Evolutionary conservation across 2,329 filamentous ascomycete genomes (phyloP), one percentile per base, ranked within the genome.

Genomic region (Rhinocladiella similis): DNA sequence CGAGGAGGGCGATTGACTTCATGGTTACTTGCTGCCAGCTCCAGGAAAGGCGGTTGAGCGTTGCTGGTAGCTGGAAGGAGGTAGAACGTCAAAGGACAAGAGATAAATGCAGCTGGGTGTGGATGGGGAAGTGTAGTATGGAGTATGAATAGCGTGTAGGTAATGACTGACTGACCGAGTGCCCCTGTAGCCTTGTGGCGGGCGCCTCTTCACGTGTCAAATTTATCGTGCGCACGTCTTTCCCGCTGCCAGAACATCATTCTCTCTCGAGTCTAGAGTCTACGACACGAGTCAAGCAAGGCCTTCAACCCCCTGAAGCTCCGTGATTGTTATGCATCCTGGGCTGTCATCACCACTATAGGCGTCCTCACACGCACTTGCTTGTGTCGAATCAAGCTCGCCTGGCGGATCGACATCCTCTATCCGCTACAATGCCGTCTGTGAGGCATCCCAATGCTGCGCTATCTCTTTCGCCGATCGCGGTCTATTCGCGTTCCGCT

Each of bases 401-500:
- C n/a, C 22, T 25, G 22, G 19, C 22, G 43, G 16, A 52, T 22
- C 41, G 25, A 25, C 48, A 20, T 25, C n/a, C 45, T 38, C 19
- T 20, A 41, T 51, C 18, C 47, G 57, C 57, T 47, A 59, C 49
- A 36, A 60, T 60, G 57, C 47, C 36, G 42, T 48, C 27, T 29
- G 42, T 60, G 57, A 56, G 33, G 42, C 20, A 25, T 48, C 57
- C 41, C 51, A 19, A 65, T 65, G 63, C 59, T 65, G 53, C 59
- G 57, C 46, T 64, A 49, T 54, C 60, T 66, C 29, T 62, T 66
- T 53, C 59, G 60, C 50, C 57, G 59, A 29, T 41, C 59, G 49
- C 63, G 60, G 38, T 62, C 56, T n/a, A 50, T 64, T 39, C 61
- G 63, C 50, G 58, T 66, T 33, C 64, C 64, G 27, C 47, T 60